These are phyloP conservation scores for Debaryomyces prosopidis DNA, from an alignment of 805 yeast species.

Conservation along the genomic window DNA sequence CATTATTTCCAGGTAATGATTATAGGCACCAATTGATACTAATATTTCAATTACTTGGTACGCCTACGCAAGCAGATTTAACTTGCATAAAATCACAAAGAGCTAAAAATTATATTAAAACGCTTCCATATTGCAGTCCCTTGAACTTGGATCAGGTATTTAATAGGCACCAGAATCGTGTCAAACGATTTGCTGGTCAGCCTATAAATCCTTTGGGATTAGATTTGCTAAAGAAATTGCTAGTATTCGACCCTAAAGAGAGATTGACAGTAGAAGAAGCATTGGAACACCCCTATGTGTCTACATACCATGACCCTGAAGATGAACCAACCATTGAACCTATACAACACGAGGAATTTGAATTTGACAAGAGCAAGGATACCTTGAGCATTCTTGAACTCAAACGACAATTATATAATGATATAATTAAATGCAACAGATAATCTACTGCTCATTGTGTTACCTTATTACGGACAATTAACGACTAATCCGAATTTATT, in stretches of 20 bases:
- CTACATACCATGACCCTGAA: constrained; percentile 65
- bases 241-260: constrained; percentile 82
- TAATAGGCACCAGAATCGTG: constrained; percentile 20
- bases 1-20: constrained; percentile 76
- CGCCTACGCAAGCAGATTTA: constrained; percentile 45
- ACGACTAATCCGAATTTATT: too few species aligned
- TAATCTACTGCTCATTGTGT: neutral
- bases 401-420: constrained; percentile 70
- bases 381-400: constrained; percentile 69
- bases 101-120: constrained; percentile 24
- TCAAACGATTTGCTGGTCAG: constrained; percentile 11
- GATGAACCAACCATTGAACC: constrained; percentile 31
- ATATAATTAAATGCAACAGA: constrained; percentile 51
- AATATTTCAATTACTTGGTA: constrained; percentile 68
- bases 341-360: constrained; percentile 25
- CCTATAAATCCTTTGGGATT: constrained; percentile 26
- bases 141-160: constrained; percentile 18
- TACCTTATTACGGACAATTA: too few species aligned
- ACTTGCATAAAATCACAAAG: constrained; percentile 21
- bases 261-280: constrained; percentile 90
- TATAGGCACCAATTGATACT: constrained; percentile 67
- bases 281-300: constrained; percentile 81
- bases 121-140: constrained; percentile 21
- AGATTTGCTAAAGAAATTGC: constrained; percentile 56
- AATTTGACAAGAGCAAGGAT: constrained; percentile 58